Evolutionary conservation across 805 yeast genomes (phyloP).

Genomic region (Starmerella powellii): DNA sequence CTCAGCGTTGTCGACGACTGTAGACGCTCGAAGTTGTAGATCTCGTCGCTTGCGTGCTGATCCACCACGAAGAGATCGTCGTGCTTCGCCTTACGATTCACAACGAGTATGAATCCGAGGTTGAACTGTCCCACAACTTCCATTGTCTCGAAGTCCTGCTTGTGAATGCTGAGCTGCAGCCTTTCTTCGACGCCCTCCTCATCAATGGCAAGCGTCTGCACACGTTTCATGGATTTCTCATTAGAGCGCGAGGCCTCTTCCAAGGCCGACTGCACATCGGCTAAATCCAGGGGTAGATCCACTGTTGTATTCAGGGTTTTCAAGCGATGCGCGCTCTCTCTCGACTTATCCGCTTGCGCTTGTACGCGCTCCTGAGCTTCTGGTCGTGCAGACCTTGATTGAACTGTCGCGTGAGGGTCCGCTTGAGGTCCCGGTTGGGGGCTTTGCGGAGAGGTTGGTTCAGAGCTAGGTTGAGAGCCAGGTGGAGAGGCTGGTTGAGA

Average conservation of each 20-base stretch:
- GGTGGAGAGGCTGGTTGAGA: no score
- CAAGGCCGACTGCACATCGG: constrained; percentile 4
- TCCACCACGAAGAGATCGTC: constrained; percentile 74
- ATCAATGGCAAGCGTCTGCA: constrained; percentile 30
- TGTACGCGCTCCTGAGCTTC: no score
- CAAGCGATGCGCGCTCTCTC: constrained; percentile 1
- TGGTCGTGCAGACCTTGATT: no score
- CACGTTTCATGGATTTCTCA: constrained; percentile 1
- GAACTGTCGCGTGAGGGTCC: no score
- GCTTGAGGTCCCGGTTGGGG: no score
- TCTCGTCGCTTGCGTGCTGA: constrained; percentile 97
- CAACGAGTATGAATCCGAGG: constrained; percentile 80
- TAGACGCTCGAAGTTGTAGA: constrained; percentile 70
- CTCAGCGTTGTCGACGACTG: constrained; percentile 46
- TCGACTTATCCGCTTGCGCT: constrained; percentile 5
- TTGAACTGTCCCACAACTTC: constrained; percentile 84
- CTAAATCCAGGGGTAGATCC: constrained; percentile 17
- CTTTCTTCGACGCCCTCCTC: constrained; percentile 44
- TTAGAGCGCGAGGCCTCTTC: constrained; percentile 2
- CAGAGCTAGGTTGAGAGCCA: no score
- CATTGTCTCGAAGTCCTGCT: constrained; percentile 66
- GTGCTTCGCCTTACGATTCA: constrained; percentile 30
- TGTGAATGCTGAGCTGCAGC: constrained; percentile 50
- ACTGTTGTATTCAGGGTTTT: constrained; percentile 17
- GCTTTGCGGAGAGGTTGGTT: no score